Percentiles rank a stretch among this genome's conserved stretches.
Conservation (phyloP, 345 rosid genomes). For the Erodium maritimum region DNA sequence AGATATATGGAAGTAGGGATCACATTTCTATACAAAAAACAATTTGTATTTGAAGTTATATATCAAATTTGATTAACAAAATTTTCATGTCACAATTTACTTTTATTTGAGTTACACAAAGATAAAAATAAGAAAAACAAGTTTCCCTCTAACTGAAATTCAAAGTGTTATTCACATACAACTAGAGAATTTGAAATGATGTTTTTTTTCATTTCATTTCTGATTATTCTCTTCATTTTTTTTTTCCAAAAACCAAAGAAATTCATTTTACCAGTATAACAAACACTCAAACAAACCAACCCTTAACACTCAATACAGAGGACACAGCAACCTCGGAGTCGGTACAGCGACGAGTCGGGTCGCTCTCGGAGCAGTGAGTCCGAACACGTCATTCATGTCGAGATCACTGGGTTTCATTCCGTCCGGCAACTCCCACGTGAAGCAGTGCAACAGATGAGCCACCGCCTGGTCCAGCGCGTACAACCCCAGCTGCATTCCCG, state of each 20-base stretch:
- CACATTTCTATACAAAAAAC: too few relatives aligned
- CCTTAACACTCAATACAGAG: slow-evolving; percentile 20
- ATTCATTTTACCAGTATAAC: too few relatives aligned
- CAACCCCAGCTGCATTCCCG: slow-evolving; percentile 89
- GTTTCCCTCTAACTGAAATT: neutral
- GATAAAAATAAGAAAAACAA: too few relatives aligned
- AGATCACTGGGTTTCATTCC: slow-evolving; percentile 80
- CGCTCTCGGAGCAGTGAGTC: slow-evolving; percentile 81
- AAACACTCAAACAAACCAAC: too few relatives aligned
- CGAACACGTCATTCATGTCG: slow-evolving; percentile 74
- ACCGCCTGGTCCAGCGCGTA: slow-evolving; percentile 63
- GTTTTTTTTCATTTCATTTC: neutral
- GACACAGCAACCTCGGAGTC: slow-evolving; percentile 32
- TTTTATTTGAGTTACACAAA: neutral
- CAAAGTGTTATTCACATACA: neutral
- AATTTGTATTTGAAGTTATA: too few relatives aligned
- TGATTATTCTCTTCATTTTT: too few relatives aligned
- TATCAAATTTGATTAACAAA: too few relatives aligned
- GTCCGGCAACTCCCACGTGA: slow-evolving; percentile 74
- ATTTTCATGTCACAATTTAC: too few relatives aligned
- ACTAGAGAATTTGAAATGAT: neutral
- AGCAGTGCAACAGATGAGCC: slow-evolving; percentile 62
- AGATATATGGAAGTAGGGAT: too few relatives aligned
- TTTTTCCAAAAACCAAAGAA: too few relatives aligned
- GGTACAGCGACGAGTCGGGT: slow-evolving; percentile 57